A percentile compares a stretch with the other conserved stretches of the same genome.
Conservation (phyloP, 2,329 filamentous ascomycete genomes). For the Trichoderma hamatum region DNA sequence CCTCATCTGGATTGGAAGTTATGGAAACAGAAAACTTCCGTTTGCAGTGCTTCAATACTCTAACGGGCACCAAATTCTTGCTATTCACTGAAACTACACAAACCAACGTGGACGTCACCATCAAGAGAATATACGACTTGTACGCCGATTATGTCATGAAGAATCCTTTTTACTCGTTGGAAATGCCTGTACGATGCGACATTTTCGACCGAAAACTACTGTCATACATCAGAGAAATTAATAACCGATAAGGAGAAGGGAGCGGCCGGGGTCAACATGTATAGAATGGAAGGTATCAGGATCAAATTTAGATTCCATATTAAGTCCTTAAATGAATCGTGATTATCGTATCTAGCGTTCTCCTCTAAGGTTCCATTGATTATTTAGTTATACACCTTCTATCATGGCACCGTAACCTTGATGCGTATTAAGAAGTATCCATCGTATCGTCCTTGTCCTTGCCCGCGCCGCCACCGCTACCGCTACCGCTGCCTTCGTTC, state of each 20-base stretch:
- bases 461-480: slow-evolving; percentile 47
- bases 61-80: slow-evolving; percentile 94
- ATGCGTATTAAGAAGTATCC: slow-evolving; percentile 70
- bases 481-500: slow-evolving; percentile 59
- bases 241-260: slow-evolving; percentile 51
- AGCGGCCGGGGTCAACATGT: not conserved
- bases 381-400: slow-evolving; percentile 41
- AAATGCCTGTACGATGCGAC: slow-evolving; percentile 96
- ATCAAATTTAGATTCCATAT: slow-evolving; percentile 13
- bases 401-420: slow-evolving; percentile 36
- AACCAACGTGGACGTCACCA: slow-evolving; percentile 81
- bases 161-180: slow-evolving; percentile 96
- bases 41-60: slow-evolving; percentile 91
- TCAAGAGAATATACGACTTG: slow-evolving; percentile 86
- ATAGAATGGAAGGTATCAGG: not conserved
- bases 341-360: slow-evolving; percentile 21
- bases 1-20: slow-evolving; percentile 81
- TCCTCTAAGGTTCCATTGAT: slow-evolving; percentile 16
- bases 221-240: slow-evolving; percentile 76
- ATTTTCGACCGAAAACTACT: slow-evolving; percentile 87
- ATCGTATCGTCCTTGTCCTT: slow-evolving; percentile 71
- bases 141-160: slow-evolving; percentile 99
- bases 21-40: slow-evolving; percentile 94
- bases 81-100: slow-evolving; percentile 91
- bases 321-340: slow-evolving; percentile 21